These are phyloP conservation scores for Vicia sativa DNA, from an alignment of 306 rosid genomes.

Conservation along the genomic window DNA sequence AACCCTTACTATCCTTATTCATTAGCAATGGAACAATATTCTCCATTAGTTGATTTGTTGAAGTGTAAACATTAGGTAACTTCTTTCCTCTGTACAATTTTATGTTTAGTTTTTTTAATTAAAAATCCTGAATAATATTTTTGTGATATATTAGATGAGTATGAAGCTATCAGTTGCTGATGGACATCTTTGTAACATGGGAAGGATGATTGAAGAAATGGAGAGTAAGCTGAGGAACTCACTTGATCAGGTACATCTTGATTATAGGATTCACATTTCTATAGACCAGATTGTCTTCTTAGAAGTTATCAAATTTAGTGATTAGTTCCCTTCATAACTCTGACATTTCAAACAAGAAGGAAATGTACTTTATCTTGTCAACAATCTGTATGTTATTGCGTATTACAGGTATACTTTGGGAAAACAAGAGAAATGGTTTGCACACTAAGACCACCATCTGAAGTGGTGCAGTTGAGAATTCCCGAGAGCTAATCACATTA, in stretches of 20 bases:
- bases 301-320: slow-evolving; percentile 17
- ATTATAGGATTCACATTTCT: slow-evolving; percentile 16
- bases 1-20: too few species aligned
- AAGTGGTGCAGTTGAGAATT: slow-evolving; percentile 74
- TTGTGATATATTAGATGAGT: slow-evolving; percentile 62
- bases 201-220: slow-evolving; percentile 99
- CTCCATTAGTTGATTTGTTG: too few species aligned
- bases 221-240: slow-evolving; percentile 97
- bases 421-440: slow-evolving; percentile 99
- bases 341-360: slow-evolving; percentile 2
- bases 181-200: slow-evolving; percentile 97
- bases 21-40: too few species aligned
- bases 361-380: neutral
- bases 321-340: slow-evolving; percentile 15
- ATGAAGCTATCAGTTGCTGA: slow-evolving; percentile 81
- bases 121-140: slow-evolving; percentile 15
- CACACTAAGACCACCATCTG: slow-evolving; percentile 91
- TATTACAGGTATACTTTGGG: slow-evolving; percentile 83
- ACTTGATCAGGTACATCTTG: slow-evolving; percentile 76
- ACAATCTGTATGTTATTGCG: slow-evolving; percentile 12
- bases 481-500: slow-evolving; percentile 61
- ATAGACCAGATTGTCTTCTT: neutral
- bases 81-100: neutral
- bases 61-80: too few species aligned
- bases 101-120: neutral